These are phyloP conservation scores for Nothopassalora personata DNA, from an alignment of 2,329 filamentous ascomycete genomes.

Conservation along the genomic window DNA sequence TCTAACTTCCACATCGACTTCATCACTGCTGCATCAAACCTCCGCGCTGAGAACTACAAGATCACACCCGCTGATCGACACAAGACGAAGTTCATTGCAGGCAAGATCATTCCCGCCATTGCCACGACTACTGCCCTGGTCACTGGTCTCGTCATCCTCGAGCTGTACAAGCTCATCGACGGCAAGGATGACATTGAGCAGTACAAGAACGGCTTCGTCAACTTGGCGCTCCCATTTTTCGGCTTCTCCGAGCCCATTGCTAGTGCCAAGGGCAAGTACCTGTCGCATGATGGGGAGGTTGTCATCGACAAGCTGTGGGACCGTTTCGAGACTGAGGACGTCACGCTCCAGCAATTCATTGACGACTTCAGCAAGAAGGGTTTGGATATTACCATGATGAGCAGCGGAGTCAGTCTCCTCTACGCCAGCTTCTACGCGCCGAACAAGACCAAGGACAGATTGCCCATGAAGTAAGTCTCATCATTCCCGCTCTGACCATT, in stretches of 20 bases:
- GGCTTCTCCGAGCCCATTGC: conserved; percentile 96
- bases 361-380: conserved; percentile 76
- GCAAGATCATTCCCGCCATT: conserved; percentile 98
- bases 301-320: conserved; percentile 96
- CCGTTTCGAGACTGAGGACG: conserved; percentile 82
- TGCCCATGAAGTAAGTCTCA: conserved; percentile 59
- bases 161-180: conserved; percentile 94
- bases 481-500: background rate
- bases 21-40: conserved; percentile 93
- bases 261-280: conserved; percentile 87
- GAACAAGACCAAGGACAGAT: conserved; percentile 75
- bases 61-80: conserved; percentile 88
- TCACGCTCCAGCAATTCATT: conserved; percentile 79
- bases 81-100: conserved; percentile 99
- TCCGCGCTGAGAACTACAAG: conserved; percentile 96
- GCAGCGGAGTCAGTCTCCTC: conserved; percentile 90
- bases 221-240: conserved; percentile 93
- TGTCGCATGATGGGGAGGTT: conserved; percentile 70
- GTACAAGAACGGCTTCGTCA: conserved; percentile 99
- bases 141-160: conserved; percentile 84
- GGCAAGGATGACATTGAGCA: conserved; percentile 95
- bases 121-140: conserved; percentile 95
- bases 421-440: conserved; percentile 90
- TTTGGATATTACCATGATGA: conserved; percentile 83
- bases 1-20: conserved; percentile 98